Evolutionary conservation across 768 basidiomycete genomes (phyloP).

Genomic region (Suillus subaureus): DNA sequence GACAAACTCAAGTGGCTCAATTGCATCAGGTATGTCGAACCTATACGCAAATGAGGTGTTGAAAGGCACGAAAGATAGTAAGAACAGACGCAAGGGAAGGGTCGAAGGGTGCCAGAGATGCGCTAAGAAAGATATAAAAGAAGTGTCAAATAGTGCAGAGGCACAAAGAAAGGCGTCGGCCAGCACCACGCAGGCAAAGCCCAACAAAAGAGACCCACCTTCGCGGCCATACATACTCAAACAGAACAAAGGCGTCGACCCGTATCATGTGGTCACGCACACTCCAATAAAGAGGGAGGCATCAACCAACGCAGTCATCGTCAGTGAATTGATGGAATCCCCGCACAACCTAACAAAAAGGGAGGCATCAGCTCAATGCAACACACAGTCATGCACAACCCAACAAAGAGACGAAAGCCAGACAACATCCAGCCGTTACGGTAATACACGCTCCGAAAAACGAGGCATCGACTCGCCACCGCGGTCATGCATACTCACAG

Average conservation of each 20-base stretch:
- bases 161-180: neutral
- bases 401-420: neutral
- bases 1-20: neutral
- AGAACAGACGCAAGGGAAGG: neutral
- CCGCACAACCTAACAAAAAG: neutral
- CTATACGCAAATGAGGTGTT: neutral
- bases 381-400: neutral
- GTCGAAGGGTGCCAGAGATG: neutral
- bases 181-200: neutral
- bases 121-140: neutral
- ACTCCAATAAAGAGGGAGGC: too few relatives aligned
- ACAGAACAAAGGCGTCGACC: too few relatives aligned
- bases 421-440: neutral
- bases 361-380: too few relatives aligned
- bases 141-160: neutral
- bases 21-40: neutral
- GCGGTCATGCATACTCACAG: neutral
- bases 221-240: too few relatives aligned
- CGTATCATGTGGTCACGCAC: too few relatives aligned
- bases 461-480: too few relatives aligned
- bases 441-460: neutral
- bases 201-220: neutral
- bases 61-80: neutral
- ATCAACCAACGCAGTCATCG: too few relatives aligned
- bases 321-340: too few relatives aligned